These are phyloP conservation scores for Dictyostelium brefeldianum DNA, from an alignment of 78 protist genomes.

Conservation along the genomic window DNA sequence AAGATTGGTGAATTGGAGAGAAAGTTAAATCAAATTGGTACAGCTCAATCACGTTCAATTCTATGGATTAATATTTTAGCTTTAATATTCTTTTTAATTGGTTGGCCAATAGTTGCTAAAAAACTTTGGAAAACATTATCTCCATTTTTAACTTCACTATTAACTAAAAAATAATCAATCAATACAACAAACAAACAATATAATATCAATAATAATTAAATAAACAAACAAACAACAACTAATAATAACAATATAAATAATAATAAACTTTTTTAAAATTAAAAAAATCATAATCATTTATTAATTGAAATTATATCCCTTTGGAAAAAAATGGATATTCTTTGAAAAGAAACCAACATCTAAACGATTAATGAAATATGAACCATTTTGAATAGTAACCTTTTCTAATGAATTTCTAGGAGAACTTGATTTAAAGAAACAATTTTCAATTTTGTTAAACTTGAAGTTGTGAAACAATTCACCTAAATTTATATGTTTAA, in stretches of 20 bases:
- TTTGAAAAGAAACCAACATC: too few relatives aligned
- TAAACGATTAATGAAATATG: too few relatives aligned
- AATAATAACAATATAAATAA: background rate
- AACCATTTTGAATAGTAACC: too few relatives aligned
- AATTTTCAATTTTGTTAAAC: too few relatives aligned
- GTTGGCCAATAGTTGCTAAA: constrained; percentile 70
- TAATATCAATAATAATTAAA: background rate
- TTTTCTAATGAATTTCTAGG: too few relatives aligned
- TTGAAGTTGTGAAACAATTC: too few relatives aligned
- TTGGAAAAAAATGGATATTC: too few relatives aligned
- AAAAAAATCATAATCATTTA: too few relatives aligned
- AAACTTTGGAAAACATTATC: constrained; percentile 31
- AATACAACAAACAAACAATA: background rate
- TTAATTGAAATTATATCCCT: too few relatives aligned
- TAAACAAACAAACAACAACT: background rate
- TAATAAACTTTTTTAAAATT: background rate
- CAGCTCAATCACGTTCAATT: constrained; percentile 10
- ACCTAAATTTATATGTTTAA: too few relatives aligned
- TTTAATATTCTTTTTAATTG: constrained; percentile 46
- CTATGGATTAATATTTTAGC: constrained; percentile 56
- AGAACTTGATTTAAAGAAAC: too few relatives aligned
- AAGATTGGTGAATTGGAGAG: constrained; percentile 45
- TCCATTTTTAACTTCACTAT: background rate
- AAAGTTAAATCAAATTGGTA: constrained; percentile 6
- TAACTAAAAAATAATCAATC: background rate